These are phyloP conservation scores for Brettanomyces bruxellensis DNA, from an alignment of 805 yeast genomes.

Conservation along the genomic window DNA sequence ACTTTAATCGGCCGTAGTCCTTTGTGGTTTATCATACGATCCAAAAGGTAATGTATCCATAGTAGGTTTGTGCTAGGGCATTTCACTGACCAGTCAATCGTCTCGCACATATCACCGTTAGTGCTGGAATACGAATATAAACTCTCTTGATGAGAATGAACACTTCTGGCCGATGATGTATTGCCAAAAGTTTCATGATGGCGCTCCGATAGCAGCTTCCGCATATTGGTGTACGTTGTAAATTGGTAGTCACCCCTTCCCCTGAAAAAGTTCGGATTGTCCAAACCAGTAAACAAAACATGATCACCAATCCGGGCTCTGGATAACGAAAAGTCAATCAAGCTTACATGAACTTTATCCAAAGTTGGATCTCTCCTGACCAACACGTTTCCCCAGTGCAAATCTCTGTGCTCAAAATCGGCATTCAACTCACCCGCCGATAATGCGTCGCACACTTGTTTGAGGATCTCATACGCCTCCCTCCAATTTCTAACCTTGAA, in stretches of 20 bases:
- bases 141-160: neutral
- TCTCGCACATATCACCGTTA: neutral
- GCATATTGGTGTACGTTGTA: slow-evolving; percentile 53
- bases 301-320: slow-evolving; percentile 31
- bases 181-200: neutral
- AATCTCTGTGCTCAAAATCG: slow-evolving; percentile 63
- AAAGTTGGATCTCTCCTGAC: slow-evolving; percentile 23
- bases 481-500: slow-evolving; percentile 31
- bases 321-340: slow-evolving; percentile 52
- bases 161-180: no score
- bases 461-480: slow-evolving; percentile 36
- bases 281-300: slow-evolving; percentile 45
- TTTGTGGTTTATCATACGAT: slow-evolving; percentile 37
- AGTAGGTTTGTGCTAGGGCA: slow-evolving; percentile 44
- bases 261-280: slow-evolving; percentile 51
- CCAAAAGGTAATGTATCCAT: slow-evolving; percentile 59
- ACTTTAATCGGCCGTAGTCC: slow-evolving; percentile 18
- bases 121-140: no score
- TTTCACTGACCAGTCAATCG: slow-evolving; percentile 31
- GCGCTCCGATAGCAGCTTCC: slow-evolving; percentile 19
- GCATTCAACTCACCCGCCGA: slow-evolving; percentile 41
- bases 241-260: slow-evolving; percentile 55
- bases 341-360: slow-evolving; percentile 26
- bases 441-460: slow-evolving; percentile 41
- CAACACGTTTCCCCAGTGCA: slow-evolving; percentile 58